phyloP scores from a whole-genome alignment of 139 green algal species.

The Haematococcus sp. region DNA sequence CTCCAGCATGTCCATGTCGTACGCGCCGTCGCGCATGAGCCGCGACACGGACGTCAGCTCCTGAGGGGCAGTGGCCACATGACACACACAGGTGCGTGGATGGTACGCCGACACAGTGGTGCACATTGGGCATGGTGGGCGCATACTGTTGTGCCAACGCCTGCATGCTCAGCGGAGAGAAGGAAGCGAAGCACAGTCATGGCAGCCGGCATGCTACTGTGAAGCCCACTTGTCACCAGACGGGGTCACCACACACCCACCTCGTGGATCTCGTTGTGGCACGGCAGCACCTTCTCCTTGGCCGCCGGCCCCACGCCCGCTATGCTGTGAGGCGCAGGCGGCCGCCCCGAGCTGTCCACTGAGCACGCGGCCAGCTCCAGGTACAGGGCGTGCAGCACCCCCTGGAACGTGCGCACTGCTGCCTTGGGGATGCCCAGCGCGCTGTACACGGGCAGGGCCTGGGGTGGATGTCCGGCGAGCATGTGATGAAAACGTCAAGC shows the following conservation, averaged over 20 bases:
- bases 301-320: constrained; percentile 3
- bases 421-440: neutral
- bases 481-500: too few relatives aligned
- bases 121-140: too few relatives aligned
- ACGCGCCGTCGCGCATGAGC: neutral
- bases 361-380: constrained; percentile 16
- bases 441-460: too few relatives aligned
- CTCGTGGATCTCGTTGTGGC: neutral
- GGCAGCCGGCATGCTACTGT: too few relatives aligned
- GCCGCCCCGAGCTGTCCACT: constrained; percentile 9
- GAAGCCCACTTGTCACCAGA: too few relatives aligned
- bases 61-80: too few relatives aligned
- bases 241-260: neutral
- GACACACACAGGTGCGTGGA: too few relatives aligned
- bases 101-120: too few relatives aligned
- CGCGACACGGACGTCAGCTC: neutral
- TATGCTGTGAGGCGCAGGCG: neutral
- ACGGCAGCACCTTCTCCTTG: neutral
- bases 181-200: too few relatives aligned
- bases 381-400: constrained; percentile 5
- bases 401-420: constrained; percentile 5
- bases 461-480: too few relatives aligned
- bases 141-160: too few relatives aligned
- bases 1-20: neutral
- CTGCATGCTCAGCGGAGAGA: too few relatives aligned